Conservation (phyloP, 805 yeast genomes). For the Pichia cephalocereana region DNA sequence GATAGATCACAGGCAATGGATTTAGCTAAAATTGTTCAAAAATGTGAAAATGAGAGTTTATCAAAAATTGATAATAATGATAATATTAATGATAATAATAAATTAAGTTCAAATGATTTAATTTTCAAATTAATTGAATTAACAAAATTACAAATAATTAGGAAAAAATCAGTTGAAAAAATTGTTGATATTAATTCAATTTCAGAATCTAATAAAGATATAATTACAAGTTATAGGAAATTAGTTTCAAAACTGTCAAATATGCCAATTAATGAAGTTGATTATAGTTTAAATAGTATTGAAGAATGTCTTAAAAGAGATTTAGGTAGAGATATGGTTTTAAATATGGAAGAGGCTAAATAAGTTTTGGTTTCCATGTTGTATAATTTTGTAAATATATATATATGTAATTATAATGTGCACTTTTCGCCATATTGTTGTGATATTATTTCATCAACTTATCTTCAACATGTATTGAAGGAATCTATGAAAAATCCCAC, state of each 20-base stretch:
- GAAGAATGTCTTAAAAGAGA: slow-evolving; percentile 20
- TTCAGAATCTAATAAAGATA: slow-evolving; percentile 38
- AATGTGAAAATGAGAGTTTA: slow-evolving; percentile 24
- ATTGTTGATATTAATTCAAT: slow-evolving; percentile 26
- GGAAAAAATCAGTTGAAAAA: slow-evolving; percentile 46
- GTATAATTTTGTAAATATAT: not conserved
- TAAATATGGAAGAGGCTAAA: not conserved
- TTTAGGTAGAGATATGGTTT: not conserved
- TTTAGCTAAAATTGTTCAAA: slow-evolving; percentile 34
- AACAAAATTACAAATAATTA: slow-evolving; percentile 42
- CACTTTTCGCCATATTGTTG: too few relatives aligned
- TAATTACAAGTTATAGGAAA: slow-evolving; percentile 58
- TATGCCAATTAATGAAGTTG: slow-evolving; percentile 57
- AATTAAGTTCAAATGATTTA: not conserved
- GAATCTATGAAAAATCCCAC: too few relatives aligned
- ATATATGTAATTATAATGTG: too few relatives aligned
- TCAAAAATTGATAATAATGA: slow-evolving; percentile 13
- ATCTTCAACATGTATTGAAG: too few relatives aligned
- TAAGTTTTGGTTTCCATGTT: not conserved
- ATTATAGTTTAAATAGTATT: slow-evolving; percentile 55
- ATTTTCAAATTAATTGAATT: slow-evolving; percentile 30
- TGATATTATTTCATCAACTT: too few relatives aligned
- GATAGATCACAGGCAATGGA: slow-evolving; percentile 37
- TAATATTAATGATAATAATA: slow-evolving; percentile 11
- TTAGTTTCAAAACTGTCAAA: slow-evolving; percentile 64